A percentile compares a stretch with the other conserved stretches of the same genome.
These are phyloP conservation scores for Protea cynaroides DNA, from an alignment of 164 flowering plant genomes.

Conservation along the genomic window DNA sequence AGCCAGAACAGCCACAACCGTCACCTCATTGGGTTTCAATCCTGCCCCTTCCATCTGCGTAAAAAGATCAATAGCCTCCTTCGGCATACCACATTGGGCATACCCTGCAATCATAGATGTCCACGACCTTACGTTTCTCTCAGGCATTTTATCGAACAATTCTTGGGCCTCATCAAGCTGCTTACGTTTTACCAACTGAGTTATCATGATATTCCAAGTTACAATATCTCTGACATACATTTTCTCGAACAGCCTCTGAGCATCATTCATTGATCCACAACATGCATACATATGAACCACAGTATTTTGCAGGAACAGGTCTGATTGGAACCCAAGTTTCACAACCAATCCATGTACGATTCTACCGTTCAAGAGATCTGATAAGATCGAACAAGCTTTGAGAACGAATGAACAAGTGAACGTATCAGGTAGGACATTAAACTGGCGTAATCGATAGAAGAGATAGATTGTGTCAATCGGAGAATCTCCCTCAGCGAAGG, in stretches of 20 bases:
- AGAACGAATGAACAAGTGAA: slow-evolving; percentile 62
- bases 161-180: slow-evolving; percentile 36
- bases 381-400: slow-evolving; percentile 43
- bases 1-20: slow-evolving; percentile 58
- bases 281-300: slow-evolving; percentile 50
- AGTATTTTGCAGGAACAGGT: slow-evolving; percentile 46
- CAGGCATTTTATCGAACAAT: slow-evolving; percentile 51
- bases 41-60: slow-evolving; percentile 51
- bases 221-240: slow-evolving; percentile 57
- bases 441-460: slow-evolving; percentile 29
- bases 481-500: slow-evolving; percentile 42
- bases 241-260: slow-evolving; percentile 43
- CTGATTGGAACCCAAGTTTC: slow-evolving; percentile 55
- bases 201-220: slow-evolving; percentile 60
- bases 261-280: slow-evolving; percentile 34
- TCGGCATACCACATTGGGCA: slow-evolving; percentile 54
- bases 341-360: slow-evolving; percentile 47
- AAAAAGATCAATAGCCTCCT: slow-evolving; percentile 47
- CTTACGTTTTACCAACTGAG: slow-evolving; percentile 40
- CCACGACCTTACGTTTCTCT: slow-evolving; percentile 62
- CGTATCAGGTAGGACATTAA: slow-evolving; percentile 33
- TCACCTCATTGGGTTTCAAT: slow-evolving; percentile 52
- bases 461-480: slow-evolving; percentile 42
- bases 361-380: slow-evolving; percentile 34
- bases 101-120: slow-evolving; percentile 57